Conservation (phyloP, 1,284 basidiomycete species). For the Ceratobasidium sp. region DNA sequence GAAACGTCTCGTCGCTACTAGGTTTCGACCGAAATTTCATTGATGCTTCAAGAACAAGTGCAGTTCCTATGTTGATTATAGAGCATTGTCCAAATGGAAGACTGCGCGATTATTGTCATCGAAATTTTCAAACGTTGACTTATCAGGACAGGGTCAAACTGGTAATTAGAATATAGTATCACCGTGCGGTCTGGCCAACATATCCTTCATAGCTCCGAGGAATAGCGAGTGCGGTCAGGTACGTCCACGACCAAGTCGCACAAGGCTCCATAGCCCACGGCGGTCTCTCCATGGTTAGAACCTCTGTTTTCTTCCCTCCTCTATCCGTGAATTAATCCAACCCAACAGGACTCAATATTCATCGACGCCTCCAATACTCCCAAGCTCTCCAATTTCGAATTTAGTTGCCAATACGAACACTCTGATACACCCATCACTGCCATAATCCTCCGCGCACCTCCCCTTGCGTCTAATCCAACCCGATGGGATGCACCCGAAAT, state of each 20-base stretch:
- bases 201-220: neutral
- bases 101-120: neutral
- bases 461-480: neutral
- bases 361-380: neutral
- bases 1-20: constrained; percentile 10
- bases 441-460: neutral
- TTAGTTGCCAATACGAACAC: constrained; percentile 18
- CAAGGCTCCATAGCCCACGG: constrained; percentile 16
- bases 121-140: neutral
- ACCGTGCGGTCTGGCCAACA: neutral
- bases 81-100: constrained; percentile 26
- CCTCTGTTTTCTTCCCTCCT: neutral
- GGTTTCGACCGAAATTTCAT: constrained; percentile 21
- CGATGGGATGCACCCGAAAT: constrained; percentile 24
- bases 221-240: neutral
- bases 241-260: neutral
- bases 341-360: neutral
- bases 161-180: neutral
- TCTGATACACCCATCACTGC: neutral
- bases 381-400: constrained; percentile 19
- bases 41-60: neutral
- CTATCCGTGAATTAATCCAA: neutral
- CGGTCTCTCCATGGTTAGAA: constrained; percentile 7
- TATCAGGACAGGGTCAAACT: neutral
- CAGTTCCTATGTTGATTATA: constrained; percentile 17